Percentiles rank a stretch among this genome's conserved stretches.
Conservation (phyloP, 2,329 filamentous ascomycete genomes). For the Byssothecium circinans region DNA sequence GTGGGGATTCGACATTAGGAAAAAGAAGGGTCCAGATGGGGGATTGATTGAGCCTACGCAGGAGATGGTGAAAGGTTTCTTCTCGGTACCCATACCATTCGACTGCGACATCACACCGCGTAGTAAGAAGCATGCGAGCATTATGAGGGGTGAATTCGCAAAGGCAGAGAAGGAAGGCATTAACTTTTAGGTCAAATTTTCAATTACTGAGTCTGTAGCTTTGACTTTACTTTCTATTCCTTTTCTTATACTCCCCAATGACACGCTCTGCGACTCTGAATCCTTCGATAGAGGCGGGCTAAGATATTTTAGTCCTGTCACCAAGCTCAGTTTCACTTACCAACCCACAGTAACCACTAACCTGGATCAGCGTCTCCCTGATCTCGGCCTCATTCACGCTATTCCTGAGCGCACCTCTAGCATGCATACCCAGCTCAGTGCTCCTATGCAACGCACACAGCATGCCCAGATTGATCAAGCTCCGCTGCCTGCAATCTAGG, state of each 20-base stretch:
- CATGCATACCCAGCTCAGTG: constrained; percentile 60
- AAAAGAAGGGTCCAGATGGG: constrained; percentile 29
- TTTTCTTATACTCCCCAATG: constrained; percentile 49
- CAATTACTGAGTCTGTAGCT: constrained; percentile 8
- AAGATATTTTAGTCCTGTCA: background rate
- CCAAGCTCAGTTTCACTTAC: constrained; percentile 17
- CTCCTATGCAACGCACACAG: constrained; percentile 59
- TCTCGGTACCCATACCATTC: constrained; percentile 36
- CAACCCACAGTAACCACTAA: constrained; percentile 52
- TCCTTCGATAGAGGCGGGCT: constrained; percentile 44
- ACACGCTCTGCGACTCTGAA: constrained; percentile 51
- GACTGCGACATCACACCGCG: constrained; percentile 34
- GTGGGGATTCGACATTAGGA: constrained; percentile 39
- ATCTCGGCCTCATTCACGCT: constrained; percentile 63
- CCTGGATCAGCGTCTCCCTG: constrained; percentile 54
- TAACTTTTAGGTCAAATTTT: constrained; percentile 10
- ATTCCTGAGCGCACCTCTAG: constrained; percentile 62
- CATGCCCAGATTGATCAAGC: constrained; percentile 64
- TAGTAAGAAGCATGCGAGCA: constrained; percentile 21
- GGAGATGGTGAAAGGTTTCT: constrained; percentile 34
- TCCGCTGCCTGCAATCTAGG: constrained; percentile 38
- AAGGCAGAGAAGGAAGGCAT: constrained; percentile 27
- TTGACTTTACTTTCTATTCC: constrained; percentile 17
- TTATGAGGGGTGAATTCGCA: constrained; percentile 26
- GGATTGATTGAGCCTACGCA: constrained; percentile 26